Evolutionary conservation across 768 basidiomycete genomes (phyloP), one percentile per base, ranked within the genome.

Genomic region (Austroboletus eburneus): DNA sequence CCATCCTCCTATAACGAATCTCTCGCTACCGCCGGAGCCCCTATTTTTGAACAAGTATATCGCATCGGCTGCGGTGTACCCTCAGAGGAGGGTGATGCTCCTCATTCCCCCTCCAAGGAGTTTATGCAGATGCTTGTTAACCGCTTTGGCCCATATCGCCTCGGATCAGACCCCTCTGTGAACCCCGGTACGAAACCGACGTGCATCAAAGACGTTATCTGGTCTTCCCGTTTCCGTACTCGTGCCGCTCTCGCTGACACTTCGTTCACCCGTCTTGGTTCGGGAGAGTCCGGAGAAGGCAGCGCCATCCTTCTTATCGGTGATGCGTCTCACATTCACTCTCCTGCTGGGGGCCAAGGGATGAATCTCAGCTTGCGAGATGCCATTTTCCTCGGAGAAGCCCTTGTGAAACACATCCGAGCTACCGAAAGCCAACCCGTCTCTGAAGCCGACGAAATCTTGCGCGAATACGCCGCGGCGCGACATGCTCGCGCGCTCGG

Each of bases 111-210:
- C 2, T 46, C 34, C 22, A 60, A 52, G 10, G 66, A 63, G 30
- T 78, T 73, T 54, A 52, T 76, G 27, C 76, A 78, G 55, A 47
- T 61, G 6, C 55, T 72, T 35, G 22, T 74, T 36, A 63, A 77
- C 45, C 62, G 61, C n/a, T 70, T 62, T 51, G 73, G 71, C 6
- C 72, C 69, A 3, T 24, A 49, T n/a, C 30, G 38, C 12, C 52
- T 72, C 14, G 65, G 66, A 25, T 65, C 67, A 14, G 62, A 69
- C 39, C 54, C 68, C 5, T 62, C 69, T 22, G 47, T 64, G 6
- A 69, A 69, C 43, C 52, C 66, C 12, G 51, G 51, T 17, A 9
- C 30, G 24, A 56, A 35, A 18, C n/a, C n/a, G 10, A 7, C 17
- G 5, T 17, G 10, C 10, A 18, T 35, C 34, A 35, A 35, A 10